A percentile compares a stretch with the other conserved stretches of the same genome.
These are phyloP conservation scores for Ophiostoma montium DNA, from an alignment of 2,329 filamentous ascomycete species.

Conservation along the genomic window DNA sequence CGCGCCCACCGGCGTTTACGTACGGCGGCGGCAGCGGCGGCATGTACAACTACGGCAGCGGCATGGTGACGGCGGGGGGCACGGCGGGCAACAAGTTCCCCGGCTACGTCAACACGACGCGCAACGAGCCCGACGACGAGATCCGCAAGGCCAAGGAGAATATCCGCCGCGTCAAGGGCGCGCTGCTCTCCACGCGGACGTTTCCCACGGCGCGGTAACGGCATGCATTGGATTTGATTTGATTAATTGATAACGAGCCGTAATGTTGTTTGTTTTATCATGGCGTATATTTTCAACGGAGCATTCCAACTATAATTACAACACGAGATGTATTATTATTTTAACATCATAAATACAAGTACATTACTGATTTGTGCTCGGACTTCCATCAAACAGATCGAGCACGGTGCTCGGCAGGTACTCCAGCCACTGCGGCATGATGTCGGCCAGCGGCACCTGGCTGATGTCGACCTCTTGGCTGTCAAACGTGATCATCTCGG, in stretches of 20 bases:
- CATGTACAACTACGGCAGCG: conserved; percentile 22
- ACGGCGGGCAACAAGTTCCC: conserved; percentile 21
- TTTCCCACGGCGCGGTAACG: conserved; percentile 40
- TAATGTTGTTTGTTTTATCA: too few species aligned
- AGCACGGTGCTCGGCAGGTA: conserved; percentile 55
- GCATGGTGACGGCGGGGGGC: conserved; percentile 16
- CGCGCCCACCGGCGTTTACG: conserved; percentile 14
- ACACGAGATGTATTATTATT: too few species aligned
- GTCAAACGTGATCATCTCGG: conserved; percentile 53
- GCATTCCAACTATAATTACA: too few species aligned
- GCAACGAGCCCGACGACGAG: conserved; percentile 50
- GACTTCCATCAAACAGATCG: conserved; percentile 32
- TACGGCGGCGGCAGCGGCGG: conserved; percentile 22
- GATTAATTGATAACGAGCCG: too few species aligned
- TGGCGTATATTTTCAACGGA: too few species aligned
- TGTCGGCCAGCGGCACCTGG: conserved; percentile 44
- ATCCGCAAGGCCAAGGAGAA: conserved; percentile 59
- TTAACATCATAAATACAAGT: too few species aligned
- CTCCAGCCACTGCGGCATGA: conserved; percentile 59
- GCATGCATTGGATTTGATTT: too few species aligned
- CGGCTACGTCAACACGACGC: conserved; percentile 27
- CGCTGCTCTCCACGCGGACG: conserved; percentile 58
- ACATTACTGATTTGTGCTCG: background rate
- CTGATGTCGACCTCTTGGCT: conserved; percentile 67
- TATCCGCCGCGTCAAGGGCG: conserved; percentile 66